A percentile compares a stretch with the other conserved stretches of the same genome.
Conservation (phyloP, 164 flowering plant genomes). For the Vitis vinifera region DNA sequence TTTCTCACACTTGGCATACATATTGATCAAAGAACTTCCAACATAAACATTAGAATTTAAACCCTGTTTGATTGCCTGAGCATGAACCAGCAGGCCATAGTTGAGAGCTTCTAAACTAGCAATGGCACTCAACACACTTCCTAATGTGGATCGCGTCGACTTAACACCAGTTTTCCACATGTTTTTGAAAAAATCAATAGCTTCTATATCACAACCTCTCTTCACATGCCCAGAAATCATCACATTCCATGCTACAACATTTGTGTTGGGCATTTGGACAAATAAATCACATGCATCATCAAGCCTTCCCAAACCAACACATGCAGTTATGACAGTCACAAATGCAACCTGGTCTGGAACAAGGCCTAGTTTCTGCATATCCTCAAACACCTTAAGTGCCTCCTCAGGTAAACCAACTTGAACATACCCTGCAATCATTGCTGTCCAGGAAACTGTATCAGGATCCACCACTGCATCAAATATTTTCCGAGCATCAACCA, state of each 20-base stretch:
- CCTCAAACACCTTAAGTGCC: conserved; percentile 52
- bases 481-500: conserved; percentile 53
- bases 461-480: conserved; percentile 53
- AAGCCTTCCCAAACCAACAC: conserved; percentile 53
- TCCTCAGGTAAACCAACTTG: conserved; percentile 56
- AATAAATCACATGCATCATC: conserved; percentile 59
- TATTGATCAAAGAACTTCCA: conserved; percentile 79
- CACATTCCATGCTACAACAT: conserved; percentile 89
- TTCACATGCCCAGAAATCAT: conserved; percentile 85
- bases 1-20: conserved; percentile 76
- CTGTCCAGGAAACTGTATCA: conserved; percentile 82
- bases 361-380: conserved; percentile 46
- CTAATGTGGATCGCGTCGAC: conserved; percentile 79
- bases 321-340: conserved; percentile 68
- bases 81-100: conserved; percentile 71
- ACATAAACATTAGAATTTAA: conserved; percentile 72
- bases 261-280: conserved; percentile 51
- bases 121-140: conserved; percentile 84
- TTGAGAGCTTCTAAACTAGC: conserved; percentile 47
- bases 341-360: conserved; percentile 68
- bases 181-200: conserved; percentile 44
- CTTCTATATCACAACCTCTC: conserved; percentile 58
- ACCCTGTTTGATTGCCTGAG: conserved; percentile 69
- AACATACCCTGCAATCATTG: conserved; percentile 72
- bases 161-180: conserved; percentile 56